phyloP scores from a whole-genome alignment of 305 asterid genomes.

The Fraxinus baroniana region DNA sequence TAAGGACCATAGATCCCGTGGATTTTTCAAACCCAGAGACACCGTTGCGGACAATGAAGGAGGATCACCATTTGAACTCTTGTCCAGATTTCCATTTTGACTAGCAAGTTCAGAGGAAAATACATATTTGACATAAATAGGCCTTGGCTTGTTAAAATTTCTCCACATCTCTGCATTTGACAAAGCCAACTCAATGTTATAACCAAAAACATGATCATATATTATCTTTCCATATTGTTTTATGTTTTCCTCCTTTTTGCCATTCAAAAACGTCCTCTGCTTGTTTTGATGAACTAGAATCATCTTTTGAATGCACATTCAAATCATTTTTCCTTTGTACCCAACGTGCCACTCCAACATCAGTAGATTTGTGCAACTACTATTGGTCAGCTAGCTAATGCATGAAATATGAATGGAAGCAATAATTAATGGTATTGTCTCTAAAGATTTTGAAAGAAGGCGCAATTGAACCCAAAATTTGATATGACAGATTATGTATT shows the following conservation, averaged over 20 bases:
- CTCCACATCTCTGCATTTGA: slow-evolving; percentile 93
- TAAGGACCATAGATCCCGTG: slow-evolving; percentile 89
- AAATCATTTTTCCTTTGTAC: slow-evolving; percentile 85
- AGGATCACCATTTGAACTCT: slow-evolving; percentile 44
- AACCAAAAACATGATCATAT: slow-evolving; percentile 93
- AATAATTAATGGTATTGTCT: slow-evolving; percentile 43
- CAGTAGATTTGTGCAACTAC: not conserved
- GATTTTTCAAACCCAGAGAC: slow-evolving; percentile 75
- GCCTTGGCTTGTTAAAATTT: slow-evolving; percentile 80
- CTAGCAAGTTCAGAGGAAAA: slow-evolving; percentile 39
- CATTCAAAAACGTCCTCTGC: slow-evolving; percentile 71
- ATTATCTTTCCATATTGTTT: slow-evolving; percentile 82
- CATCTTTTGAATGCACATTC: slow-evolving; percentile 75
- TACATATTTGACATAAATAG: slow-evolving; percentile 68
- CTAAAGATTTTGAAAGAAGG: not conserved
- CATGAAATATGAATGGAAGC: slow-evolving; percentile 36
- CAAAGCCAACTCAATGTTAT: slow-evolving; percentile 83
- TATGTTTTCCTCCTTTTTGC: slow-evolving; percentile 57
- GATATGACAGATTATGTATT: not conserved
- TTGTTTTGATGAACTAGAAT: slow-evolving; percentile 65
- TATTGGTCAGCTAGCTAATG: slow-evolving; percentile 2
- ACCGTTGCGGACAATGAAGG: slow-evolving; percentile 75
- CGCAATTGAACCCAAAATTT: not conserved
- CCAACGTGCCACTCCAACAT: slow-evolving; percentile 41
- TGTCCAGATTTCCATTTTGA: slow-evolving; percentile 69